Evolutionary conservation across 306 rosid genomes (phyloP).

Genomic region (Quercus cerris): DNA sequence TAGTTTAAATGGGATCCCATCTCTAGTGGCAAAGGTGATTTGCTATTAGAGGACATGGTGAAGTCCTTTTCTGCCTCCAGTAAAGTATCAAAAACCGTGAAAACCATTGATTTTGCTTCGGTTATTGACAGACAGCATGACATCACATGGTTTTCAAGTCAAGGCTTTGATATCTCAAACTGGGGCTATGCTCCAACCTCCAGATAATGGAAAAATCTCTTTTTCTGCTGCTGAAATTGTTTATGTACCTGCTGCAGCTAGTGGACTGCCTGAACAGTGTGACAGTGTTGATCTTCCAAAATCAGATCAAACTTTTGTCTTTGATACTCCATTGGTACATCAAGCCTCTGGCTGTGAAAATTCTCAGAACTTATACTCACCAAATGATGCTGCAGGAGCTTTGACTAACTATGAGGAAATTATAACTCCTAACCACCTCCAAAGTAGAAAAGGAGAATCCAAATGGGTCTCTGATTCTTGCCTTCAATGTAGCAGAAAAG

Average conservation of each 20-base stretch:
- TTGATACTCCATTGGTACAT: conserved; percentile 17
- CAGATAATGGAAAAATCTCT: conserved; percentile 15
- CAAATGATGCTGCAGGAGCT: conserved; percentile 15
- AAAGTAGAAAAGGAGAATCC: conserved; percentile 16
- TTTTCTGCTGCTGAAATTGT: conserved; percentile 18
- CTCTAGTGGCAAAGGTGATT: conserved; percentile 85
- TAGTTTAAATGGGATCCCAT: conserved; percentile 74
- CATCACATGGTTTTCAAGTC: conserved; percentile 67
- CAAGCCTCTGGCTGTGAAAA: conserved; percentile 18
- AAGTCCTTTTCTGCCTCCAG: conserved; percentile 47
- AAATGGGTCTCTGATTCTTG: conserved; percentile 14
- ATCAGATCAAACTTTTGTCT: conserved; percentile 19
- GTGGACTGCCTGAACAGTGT: conserved; percentile 28
- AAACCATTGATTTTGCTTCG: conserved; percentile 66
- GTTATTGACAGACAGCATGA: conserved; percentile 44
- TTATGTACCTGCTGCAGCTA: conserved; percentile 22
- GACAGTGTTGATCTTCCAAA: conserved; percentile 23
- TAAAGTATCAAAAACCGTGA: conserved; percentile 46
- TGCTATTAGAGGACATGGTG: conserved; percentile 62
- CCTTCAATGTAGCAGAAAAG: conserved; percentile 17
- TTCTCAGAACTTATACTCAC: conserved; percentile 8
- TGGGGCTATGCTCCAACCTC: conserved; percentile 20
- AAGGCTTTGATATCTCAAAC: conserved; percentile 45
- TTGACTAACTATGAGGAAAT: conserved; percentile 20
- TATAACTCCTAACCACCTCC: conserved; percentile 11